phyloP scores from a whole-genome alignment of 148 eudicot genomes.

The Beta vulgaris region DNA sequence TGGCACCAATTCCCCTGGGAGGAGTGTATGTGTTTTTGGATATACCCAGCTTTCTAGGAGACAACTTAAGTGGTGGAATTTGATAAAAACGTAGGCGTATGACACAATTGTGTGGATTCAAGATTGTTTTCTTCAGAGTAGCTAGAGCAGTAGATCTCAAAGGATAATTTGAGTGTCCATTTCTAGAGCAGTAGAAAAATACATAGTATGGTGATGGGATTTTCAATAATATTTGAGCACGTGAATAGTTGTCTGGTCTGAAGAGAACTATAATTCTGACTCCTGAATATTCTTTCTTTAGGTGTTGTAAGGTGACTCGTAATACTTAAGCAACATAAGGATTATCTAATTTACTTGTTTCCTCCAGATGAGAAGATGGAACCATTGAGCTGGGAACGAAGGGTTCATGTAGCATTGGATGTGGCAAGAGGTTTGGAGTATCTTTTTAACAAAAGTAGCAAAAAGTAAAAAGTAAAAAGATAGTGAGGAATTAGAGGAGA shows the following conservation, averaged over 20 bases:
- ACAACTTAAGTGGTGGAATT: background rate
- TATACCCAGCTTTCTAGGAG: no score
- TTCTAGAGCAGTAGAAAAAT: no score
- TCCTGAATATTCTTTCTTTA: conserved; percentile 1
- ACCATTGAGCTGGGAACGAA: conserved; percentile 68
- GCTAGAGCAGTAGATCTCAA: no score
- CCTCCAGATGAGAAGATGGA: conserved; percentile 64
- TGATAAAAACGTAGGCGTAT: background rate
- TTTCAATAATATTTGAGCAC: background rate
- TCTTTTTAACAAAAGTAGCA: no score
- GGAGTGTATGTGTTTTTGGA: no score
- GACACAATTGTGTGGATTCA: background rate
- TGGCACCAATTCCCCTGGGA: no score
- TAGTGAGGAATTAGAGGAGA: no score
- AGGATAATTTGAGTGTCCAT: no score
- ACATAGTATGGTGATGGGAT: no score
- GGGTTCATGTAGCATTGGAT: conserved; percentile 84
- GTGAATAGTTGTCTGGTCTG: background rate
- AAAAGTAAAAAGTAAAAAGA: no score
- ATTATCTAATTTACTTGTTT: conserved; percentile 4
- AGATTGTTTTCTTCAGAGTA: no score
- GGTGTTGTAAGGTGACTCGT: background rate
- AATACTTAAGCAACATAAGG: no score
- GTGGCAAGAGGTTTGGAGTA: conserved; percentile 93
- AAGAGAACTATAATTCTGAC: background rate